phyloP scores from a whole-genome alignment of 192 early-diverging fungal genomes.

The Coemansia reversa region DNA sequence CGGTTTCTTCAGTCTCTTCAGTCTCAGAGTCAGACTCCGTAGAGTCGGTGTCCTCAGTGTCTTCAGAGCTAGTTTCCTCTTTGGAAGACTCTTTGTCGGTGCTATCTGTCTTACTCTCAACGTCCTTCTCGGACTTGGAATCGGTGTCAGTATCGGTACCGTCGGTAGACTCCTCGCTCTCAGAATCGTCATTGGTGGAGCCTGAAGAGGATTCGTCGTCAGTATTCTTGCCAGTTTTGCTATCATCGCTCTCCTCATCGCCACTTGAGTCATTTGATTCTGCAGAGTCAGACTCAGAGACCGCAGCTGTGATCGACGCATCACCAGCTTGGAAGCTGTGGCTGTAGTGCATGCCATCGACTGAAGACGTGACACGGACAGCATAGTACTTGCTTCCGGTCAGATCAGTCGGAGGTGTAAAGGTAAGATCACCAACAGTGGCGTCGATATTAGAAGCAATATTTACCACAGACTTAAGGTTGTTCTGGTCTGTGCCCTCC shows the following conservation, averaged over 20 bases:
- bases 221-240: too few relatives aligned
- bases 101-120: not conserved
- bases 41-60: conserved; percentile 9
- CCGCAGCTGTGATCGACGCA: conserved; percentile 6
- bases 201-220: too few relatives aligned
- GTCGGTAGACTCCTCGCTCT: too few relatives aligned
- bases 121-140: conserved; percentile 10
- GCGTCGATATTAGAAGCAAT: conserved; percentile 28
- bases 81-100: not conserved
- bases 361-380: conserved; percentile 37
- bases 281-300: conserved; percentile 3
- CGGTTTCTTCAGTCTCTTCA: not conserved
- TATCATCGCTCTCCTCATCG: not conserved
- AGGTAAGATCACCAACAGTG: conserved; percentile 20
- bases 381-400: conserved; percentile 33
- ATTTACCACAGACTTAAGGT: conserved; percentile 28
- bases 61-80: not conserved
- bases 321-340: conserved; percentile 41
- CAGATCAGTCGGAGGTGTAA: conserved; percentile 28
- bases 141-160: not conserved
- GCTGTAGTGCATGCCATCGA: conserved; percentile 50
- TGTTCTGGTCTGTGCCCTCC: conserved; percentile 45
- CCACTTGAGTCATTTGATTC: not conserved
- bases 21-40: conserved; percentile 7
- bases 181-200: too few relatives aligned